Evolutionary conservation across 345 rosid genomes (phyloP).

Genomic region (Eucalyptus melliodora): DNA sequence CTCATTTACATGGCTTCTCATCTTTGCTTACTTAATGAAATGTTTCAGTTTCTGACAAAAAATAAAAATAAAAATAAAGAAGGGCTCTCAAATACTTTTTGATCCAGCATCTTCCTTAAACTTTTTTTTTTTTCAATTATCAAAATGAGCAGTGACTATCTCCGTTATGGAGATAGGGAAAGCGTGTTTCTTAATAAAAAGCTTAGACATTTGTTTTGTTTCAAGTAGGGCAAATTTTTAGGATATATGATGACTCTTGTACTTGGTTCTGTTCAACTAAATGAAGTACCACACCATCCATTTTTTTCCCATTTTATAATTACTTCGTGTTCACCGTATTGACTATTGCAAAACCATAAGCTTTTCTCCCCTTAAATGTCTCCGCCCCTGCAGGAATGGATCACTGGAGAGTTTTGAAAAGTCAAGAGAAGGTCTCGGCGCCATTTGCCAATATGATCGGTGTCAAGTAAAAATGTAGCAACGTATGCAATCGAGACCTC

Average conservation of each 20-base stretch:
- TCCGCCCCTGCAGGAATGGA: background rate
- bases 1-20: too few species aligned
- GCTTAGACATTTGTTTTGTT: background rate
- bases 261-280: background rate
- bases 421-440: background rate
- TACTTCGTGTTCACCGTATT: background rate
- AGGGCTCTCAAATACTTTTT: background rate
- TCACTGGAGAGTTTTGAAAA: background rate
- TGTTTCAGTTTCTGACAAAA: too few species aligned
- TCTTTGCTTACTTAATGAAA: too few species aligned
- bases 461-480: background rate
- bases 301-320: background rate
- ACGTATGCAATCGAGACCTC: background rate
- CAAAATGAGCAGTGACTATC: background rate
- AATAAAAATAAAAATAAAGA: background rate
- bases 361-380: background rate
- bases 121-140: background rate
- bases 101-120: background rate
- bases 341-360: background rate
- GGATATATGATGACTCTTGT: background rate
- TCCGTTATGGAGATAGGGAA: background rate
- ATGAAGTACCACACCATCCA: background rate
- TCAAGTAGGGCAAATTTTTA: background rate
- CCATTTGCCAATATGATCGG: background rate
- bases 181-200: background rate